phyloP scores from a whole-genome alignment of 2,329 filamentous ascomycete species.

The Diaporthe australafricana region DNA sequence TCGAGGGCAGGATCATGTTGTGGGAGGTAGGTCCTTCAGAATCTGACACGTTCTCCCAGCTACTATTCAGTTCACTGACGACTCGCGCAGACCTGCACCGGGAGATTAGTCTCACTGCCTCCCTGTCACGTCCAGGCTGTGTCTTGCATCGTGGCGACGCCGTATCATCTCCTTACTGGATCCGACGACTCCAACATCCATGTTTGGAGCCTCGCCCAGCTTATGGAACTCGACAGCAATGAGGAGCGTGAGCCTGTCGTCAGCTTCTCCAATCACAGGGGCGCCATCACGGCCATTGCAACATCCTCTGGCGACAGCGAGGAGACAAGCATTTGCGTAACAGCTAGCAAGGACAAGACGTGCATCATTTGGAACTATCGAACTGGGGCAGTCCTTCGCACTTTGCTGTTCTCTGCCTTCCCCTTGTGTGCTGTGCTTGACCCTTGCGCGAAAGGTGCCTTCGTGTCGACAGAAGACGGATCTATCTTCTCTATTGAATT shows the following conservation, averaged over 20 bases:
- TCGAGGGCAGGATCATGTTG: constrained; percentile 85
- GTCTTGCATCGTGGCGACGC: constrained; percentile 78
- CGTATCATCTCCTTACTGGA: constrained; percentile 79
- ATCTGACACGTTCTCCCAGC: no score
- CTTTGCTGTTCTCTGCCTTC: constrained; percentile 80
- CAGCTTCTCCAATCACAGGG: constrained; percentile 82
- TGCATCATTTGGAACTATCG: constrained; percentile 94
- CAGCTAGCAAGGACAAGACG: constrained; percentile 86
- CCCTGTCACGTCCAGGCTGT: constrained; percentile 85
- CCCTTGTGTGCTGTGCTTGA: constrained; percentile 83
- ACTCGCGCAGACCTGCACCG: constrained; percentile 73
- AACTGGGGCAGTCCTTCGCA: constrained; percentile 80
- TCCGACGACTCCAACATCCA: constrained; percentile 91
- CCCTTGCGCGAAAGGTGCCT: constrained; percentile 84
- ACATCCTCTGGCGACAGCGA: constrained; percentile 74
- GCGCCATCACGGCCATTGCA: constrained; percentile 74
- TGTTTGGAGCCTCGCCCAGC: constrained; percentile 85
- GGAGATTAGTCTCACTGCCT: constrained; percentile 79
- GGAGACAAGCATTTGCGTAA: constrained; percentile 84
- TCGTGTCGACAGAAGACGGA: constrained; percentile 83
- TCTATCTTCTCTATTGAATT: constrained; percentile 85
- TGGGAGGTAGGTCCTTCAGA: constrained; percentile 80
- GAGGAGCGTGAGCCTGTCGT: constrained; percentile 76
- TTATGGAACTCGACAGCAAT: constrained; percentile 71
- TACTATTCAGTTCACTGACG: background rate